Conservation (phyloP, 495 filamentous ascomycete species). For the Aspergillus wentii region DNA sequence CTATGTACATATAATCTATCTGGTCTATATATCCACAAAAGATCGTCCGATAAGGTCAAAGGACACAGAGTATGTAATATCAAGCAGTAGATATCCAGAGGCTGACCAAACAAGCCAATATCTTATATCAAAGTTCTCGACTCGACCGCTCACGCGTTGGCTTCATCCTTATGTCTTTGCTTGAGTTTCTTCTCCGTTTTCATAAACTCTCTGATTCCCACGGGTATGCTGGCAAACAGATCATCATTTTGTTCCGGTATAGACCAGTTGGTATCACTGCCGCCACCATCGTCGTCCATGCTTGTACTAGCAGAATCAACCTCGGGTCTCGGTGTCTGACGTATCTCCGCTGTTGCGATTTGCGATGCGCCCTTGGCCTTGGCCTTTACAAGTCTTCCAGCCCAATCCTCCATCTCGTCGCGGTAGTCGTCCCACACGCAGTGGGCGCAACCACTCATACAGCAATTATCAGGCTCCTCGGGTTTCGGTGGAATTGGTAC, state of each 20-base stretch:
- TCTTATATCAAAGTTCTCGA: too few relatives aligned
- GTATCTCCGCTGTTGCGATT: slow-evolving; percentile 27
- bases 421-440: slow-evolving; percentile 93
- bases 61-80: too few relatives aligned
- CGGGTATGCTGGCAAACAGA: slow-evolving; percentile 76
- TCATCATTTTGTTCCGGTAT: slow-evolving; percentile 33
- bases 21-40: too few relatives aligned
- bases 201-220: slow-evolving; percentile 97
- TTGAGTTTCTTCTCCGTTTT: slow-evolving; percentile 89
- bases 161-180: slow-evolving; percentile 54
- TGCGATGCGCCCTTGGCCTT: slow-evolving; percentile 24
- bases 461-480: slow-evolving; percentile 94
- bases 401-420: slow-evolving; percentile 90
- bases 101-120: too few relatives aligned
- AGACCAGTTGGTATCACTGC: slow-evolving; percentile 65
- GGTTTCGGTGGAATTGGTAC: slow-evolving; percentile 78
- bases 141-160: slow-evolving; percentile 14
- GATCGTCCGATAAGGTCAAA: too few relatives aligned
- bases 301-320: slow-evolving; percentile 41
- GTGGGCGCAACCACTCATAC: slow-evolving; percentile 97
- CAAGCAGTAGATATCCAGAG: too few relatives aligned
- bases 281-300: slow-evolving; percentile 81
- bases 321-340: slow-evolving; percentile 30
- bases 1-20: too few relatives aligned
- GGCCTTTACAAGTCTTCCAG: slow-evolving; percentile 52